Base-by-base conservation (phyloP, 192 early-diverging fungal species). In the Thamnidium elegans region DNA sequence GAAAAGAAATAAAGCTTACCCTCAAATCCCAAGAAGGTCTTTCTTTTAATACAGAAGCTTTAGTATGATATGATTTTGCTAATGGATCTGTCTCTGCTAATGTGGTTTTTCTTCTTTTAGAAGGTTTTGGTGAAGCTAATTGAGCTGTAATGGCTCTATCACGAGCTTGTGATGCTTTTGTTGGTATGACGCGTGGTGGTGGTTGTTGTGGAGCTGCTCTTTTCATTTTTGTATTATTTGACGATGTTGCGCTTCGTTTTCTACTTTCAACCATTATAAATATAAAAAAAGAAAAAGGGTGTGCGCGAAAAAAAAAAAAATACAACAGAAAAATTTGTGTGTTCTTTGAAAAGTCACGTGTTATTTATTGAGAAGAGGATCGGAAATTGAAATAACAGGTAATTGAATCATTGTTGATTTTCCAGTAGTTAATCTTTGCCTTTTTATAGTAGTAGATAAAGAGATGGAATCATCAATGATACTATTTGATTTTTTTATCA, bases 91-190 rank as follows among this genome's bases (percentile, higher is more conserved):
- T 36, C 7, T 45, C 21, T 15, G 1, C 10, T 9, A 19, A 9
- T 11, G 31, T 19, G 19, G 17, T 39, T 34, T 56, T 56, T 39
- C 31, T 9, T 23, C 58, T 39, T 45, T 59, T 59, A 11, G 9
- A 14, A 10, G 58, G 20, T 59, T 59, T 58, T 21, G 36, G 7
- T 44, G 17, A 42, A 15, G 58, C 15, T 4, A 59, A 36, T 23
- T 20, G 19, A n/a, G 58, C 19, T 43, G 19, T 31, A 26, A 59
- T 59, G 7, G 58, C 58, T 23, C 21, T 6, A 42, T 31, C 58
- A n/a, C 58, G 58, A 42, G 58, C 58, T 42, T 59, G 58, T 7
- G 58, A 59, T 19, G 58, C 58, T 23, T 59, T 59, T 23, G 58
- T 59, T 10, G 17, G 32, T 15, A 42, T 39, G 44, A 59, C 21